Evolutionary conservation across 2,329 filamentous ascomycete species (phyloP).

Genomic region (Plectosphaerella cucumerina): DNA sequence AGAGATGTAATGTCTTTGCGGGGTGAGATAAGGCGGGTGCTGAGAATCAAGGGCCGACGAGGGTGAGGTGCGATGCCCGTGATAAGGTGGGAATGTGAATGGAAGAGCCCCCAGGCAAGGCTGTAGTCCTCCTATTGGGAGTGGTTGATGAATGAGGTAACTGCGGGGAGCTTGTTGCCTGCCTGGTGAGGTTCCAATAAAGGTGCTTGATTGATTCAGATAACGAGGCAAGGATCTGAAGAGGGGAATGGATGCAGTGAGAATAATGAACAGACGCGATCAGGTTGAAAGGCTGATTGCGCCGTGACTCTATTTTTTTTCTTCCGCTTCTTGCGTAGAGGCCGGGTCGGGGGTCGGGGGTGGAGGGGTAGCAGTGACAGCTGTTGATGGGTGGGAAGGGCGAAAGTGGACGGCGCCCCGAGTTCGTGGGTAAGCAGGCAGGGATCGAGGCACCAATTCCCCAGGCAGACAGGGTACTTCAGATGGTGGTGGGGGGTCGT

Average conservation of each 20-base stretch:
- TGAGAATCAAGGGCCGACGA: not conserved
- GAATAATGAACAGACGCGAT: constrained; percentile 2
- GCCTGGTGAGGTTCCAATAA: not conserved
- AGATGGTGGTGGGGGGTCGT: too few relatives aligned
- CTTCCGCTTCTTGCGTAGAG: too few relatives aligned
- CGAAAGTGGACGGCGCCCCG: not conserved
- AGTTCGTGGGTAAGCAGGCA: too few relatives aligned
- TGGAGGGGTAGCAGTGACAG: not conserved
- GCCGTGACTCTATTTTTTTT: too few relatives aligned
- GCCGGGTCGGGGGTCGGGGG: too few relatives aligned
- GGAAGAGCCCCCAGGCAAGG: constrained; percentile 2
- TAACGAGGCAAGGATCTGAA: constrained; percentile 1
- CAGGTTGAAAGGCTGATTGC: too few relatives aligned
- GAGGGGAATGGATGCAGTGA: constrained; percentile 7
- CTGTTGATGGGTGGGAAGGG: not conserved
- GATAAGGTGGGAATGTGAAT: not conserved
- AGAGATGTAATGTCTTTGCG: not conserved
- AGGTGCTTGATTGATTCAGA: not conserved
- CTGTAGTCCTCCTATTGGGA: constrained; percentile 2
- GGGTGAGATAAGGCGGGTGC: constrained; percentile 10
- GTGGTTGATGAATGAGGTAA: too few relatives aligned
- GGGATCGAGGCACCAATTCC: too few relatives aligned
- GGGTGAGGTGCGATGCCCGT: constrained; percentile 5
- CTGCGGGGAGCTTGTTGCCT: too few relatives aligned
- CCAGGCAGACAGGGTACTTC: too few relatives aligned